phyloP scores from a whole-genome alignment of 1,284 basidiomycete genomes.

The Neolentinus lepideus region DNA sequence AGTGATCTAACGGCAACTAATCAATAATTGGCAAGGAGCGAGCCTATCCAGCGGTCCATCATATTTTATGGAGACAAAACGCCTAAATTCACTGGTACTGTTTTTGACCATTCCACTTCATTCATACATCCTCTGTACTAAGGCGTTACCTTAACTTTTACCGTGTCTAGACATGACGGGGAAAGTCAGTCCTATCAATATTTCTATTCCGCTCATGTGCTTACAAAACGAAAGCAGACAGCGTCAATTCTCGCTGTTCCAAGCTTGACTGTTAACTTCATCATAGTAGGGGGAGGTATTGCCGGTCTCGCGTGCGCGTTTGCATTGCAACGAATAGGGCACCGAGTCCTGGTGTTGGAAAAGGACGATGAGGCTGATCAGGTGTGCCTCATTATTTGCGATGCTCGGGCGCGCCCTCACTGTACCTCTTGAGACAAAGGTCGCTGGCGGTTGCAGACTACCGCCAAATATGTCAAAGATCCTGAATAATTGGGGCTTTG shows the following conservation, averaged over 20 bases:
- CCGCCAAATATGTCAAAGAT: conserved; percentile 49
- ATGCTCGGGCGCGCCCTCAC: background rate
- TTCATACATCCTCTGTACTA: background rate
- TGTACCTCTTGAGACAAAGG: conserved; percentile 22
- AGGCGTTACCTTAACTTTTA: background rate
- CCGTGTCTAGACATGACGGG: background rate
- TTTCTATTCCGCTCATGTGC: background rate
- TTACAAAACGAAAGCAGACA: background rate
- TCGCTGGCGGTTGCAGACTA: conserved; percentile 36
- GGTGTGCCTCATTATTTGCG: background rate
- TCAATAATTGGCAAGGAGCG: background rate
- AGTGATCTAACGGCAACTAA: background rate
- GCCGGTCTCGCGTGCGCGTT: background rate
- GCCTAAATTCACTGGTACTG: background rate
- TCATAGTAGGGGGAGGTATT: conserved; percentile 2
- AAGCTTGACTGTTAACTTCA: background rate
- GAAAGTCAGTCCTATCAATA: background rate
- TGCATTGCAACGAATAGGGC: background rate
- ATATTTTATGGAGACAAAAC: background rate
- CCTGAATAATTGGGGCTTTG: conserved; percentile 42
- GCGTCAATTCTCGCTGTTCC: background rate
- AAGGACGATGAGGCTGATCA: background rate
- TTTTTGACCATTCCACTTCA: background rate
- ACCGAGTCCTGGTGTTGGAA: background rate
- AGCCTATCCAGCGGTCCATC: background rate